A percentile compares a stretch with the other conserved stretches of the same genome.
Conservation (phyloP, 805 yeast species). For the Candida michaelii region DNA sequence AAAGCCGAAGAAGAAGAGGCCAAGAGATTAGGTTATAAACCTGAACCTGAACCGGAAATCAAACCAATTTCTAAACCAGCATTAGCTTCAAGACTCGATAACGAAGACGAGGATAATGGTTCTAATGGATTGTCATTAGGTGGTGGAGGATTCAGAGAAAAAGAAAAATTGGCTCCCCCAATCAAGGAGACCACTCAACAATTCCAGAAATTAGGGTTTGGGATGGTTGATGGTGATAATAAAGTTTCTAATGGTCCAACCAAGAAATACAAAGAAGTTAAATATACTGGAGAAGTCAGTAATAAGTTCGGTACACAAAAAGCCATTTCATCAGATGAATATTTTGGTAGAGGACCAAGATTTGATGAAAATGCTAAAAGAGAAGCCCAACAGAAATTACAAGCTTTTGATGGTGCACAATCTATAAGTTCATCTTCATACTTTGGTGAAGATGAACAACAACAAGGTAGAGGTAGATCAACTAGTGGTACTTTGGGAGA, state of each 20-base stretch:
- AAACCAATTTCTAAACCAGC: slow-evolving; percentile 5
- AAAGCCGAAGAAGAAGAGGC: slow-evolving; percentile 76
- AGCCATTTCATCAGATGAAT: slow-evolving; percentile 94
- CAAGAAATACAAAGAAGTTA: slow-evolving; percentile 51
- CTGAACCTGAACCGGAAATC: slow-evolving; percentile 29
- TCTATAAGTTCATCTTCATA: slow-evolving; percentile 90
- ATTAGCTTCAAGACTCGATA: not conserved
- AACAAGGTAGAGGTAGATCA: slow-evolving; percentile 15
- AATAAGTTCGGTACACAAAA: slow-evolving; percentile 83
- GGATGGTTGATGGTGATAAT: slow-evolving; percentile 73
- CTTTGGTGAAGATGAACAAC: slow-evolving; percentile 79
- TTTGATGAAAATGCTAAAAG: slow-evolving; percentile 74
- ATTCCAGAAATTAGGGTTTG: slow-evolving; percentile 84
- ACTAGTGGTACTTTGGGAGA: slow-evolving; percentile 37
- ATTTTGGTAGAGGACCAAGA: slow-evolving; percentile 79
- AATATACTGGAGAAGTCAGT: slow-evolving; percentile 73
- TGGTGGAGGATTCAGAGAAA: slow-evolving; percentile 10
- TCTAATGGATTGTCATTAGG: slow-evolving; percentile 4
- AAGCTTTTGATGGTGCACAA: slow-evolving; percentile 79
- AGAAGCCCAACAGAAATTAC: slow-evolving; percentile 82
- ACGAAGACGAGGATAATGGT: not conserved
- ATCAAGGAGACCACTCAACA: slow-evolving; percentile 58
- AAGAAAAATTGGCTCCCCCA: slow-evolving; percentile 22
- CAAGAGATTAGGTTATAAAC: slow-evolving; percentile 52
- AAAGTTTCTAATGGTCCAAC: slow-evolving; percentile 26